phyloP scores from a whole-genome alignment of 116 monocot genomes.

The Dioscorea cayenensis region DNA sequence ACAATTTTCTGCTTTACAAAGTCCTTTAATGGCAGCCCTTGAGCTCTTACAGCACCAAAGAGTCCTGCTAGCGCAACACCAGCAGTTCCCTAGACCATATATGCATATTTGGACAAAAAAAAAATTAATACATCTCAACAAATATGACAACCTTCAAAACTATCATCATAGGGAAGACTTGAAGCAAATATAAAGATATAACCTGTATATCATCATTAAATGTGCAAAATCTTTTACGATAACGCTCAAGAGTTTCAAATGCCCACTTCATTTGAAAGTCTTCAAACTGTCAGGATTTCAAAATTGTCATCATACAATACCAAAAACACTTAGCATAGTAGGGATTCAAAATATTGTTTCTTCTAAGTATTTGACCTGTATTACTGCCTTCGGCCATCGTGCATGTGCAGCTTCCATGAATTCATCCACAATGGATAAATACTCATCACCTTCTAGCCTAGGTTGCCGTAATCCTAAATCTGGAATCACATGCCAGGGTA shows the following conservation, averaged over 20 bases:
- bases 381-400: slow-evolving; percentile 97
- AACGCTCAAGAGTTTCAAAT: slow-evolving; percentile 65
- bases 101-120: neutral
- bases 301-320: slow-evolving; percentile 1
- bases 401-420: slow-evolving; percentile 93
- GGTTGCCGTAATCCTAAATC: slow-evolving; percentile 93
- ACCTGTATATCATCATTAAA: slow-evolving; percentile 87
- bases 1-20: slow-evolving; percentile 94
- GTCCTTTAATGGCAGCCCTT: slow-evolving; percentile 72
- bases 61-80: slow-evolving; percentile 98
- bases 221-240: slow-evolving; percentile 67
- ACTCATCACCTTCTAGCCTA: slow-evolving; percentile 92
- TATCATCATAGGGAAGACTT: neutral
- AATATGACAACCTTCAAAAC: neutral
- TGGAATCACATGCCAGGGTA: slow-evolving; percentile 15
- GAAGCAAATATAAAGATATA: slow-evolving; percentile 1
- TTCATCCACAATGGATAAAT: slow-evolving; percentile 90
- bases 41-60: slow-evolving; percentile 89
- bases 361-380: slow-evolving; percentile 53
- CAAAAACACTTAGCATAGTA: neutral
- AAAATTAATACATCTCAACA: neutral
- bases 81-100: slow-evolving; percentile 72
- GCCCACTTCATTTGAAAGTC: slow-evolving; percentile 91
- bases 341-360: neutral
- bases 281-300: slow-evolving; percentile 39